Conservation (phyloP, 352 stramenopile genomes). For the Pythium graminicola region DNA sequence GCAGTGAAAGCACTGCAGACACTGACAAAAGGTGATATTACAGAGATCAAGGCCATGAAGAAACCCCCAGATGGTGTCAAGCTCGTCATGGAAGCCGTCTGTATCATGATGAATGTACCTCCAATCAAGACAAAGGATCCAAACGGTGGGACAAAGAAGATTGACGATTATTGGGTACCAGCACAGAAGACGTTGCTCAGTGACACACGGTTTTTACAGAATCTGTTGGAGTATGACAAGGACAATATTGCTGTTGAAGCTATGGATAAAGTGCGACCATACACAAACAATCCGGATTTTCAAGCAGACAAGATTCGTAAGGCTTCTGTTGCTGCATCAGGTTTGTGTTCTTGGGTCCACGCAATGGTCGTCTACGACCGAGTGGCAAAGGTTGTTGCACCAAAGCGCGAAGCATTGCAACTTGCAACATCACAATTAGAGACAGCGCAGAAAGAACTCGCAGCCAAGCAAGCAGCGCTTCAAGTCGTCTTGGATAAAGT, state of each 20-base stretch:
- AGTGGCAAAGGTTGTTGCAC: constrained; percentile 90
- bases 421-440: constrained; percentile 83
- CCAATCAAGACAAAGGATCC: constrained; percentile 92
- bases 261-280: constrained; percentile 87
- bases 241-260: constrained; percentile 91
- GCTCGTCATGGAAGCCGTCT: constrained; percentile 93
- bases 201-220: constrained; percentile 90
- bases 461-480: constrained; percentile 87
- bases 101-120: constrained; percentile 92
- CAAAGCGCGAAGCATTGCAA: constrained; percentile 90
- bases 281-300: constrained; percentile 87
- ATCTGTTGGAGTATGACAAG: constrained; percentile 94
- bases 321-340: constrained; percentile 90
- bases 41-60: constrained; percentile 96
- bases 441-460: constrained; percentile 79
- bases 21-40: constrained; percentile 92
- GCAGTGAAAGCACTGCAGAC: constrained; percentile 90
- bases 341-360: constrained; percentile 93
- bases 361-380: constrained; percentile 96
- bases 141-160: constrained; percentile 85
- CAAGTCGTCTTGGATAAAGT: constrained; percentile 92
- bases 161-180: constrained; percentile 93
- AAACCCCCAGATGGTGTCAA: constrained; percentile 93
- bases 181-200: constrained; percentile 91
- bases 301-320: constrained; percentile 93